Evolutionary conservation across 768 basidiomycete species (phyloP), one percentile per base, ranked within the genome.

Genomic region (Serendipita sp.): DNA sequence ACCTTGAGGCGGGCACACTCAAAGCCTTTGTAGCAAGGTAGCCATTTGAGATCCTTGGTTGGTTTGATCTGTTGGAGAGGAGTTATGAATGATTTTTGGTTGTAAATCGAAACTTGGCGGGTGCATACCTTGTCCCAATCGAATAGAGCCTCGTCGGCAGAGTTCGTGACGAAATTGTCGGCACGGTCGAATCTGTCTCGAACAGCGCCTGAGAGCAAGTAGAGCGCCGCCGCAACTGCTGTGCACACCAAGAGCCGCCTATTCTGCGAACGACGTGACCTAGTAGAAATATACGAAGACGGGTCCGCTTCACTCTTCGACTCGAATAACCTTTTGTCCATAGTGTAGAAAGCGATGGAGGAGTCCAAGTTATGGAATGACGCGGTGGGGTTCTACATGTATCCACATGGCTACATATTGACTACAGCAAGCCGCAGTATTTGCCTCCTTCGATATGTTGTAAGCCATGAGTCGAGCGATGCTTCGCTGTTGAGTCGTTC

Each of bases 1-100:
- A 24, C 75, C 44, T 70, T 70, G 3, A 77, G 70, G 41, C 73
- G 70, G 58, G 74, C 71, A 65, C 76, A 77, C 56, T 76, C 67
- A 32, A 66, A 67, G 30, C 24, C 54, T 15, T 63, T 18, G 32
- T 69, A 70, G 58, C 73, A 74, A 32, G 63, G 46, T 2, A 68
- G 65, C 75, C 75, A 75, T 10, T 67, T 64, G 5, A 75, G 69
- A 28, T 70, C 64, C 10, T 63, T 58, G 45, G 66, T 70, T 3
- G 73, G 69, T 2, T 58, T 32, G 37, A 71, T 13, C 71, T 73
- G 24, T 24, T 24, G 24, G 24, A 24, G 24, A 1, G 3, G 1
- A 63, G 1, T 24, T 8, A 28, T 3, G 4, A 16, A 18, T 13
- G 18, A 46, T 18, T 46, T 24, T 24, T 24, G 24, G 45, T 46